Percentiles rank a stretch among this genome's conserved stretches.
Evolutionary conservation across 345 rosid genomes (phyloP).

Genomic region (Acer negundo): DNA sequence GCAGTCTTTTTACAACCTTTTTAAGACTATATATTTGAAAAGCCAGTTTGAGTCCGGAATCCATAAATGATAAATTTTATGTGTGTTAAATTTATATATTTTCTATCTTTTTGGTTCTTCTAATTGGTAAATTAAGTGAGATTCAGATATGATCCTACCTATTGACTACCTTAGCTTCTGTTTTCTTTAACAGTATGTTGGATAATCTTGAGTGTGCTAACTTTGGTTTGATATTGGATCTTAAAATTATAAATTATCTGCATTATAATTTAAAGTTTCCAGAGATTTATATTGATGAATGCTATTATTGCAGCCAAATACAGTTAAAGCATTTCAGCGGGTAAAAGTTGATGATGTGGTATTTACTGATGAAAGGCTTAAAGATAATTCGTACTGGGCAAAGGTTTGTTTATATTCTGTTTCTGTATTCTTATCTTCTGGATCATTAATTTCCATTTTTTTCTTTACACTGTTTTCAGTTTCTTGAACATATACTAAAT

Average conservation of each 20-base stretch:
- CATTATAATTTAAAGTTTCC: background rate
- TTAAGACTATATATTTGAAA: background rate
- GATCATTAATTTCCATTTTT: background rate
- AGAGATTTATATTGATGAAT: constrained; percentile 5
- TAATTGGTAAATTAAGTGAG: background rate
- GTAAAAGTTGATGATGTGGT: constrained; percentile 72
- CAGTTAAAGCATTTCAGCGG: constrained; percentile 70
- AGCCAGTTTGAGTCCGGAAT: background rate
- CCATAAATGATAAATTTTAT: background rate
- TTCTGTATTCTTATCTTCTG: background rate
- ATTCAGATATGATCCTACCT: background rate
- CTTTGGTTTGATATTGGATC: background rate
- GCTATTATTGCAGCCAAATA: constrained; percentile 58
- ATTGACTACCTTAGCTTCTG: background rate
- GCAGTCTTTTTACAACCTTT: background rate
- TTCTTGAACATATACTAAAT: constrained; percentile 3
- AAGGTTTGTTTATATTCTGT: constrained; percentile 48
- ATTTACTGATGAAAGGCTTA: constrained; percentile 68
- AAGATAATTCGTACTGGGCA: constrained; percentile 94
- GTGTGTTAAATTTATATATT: background rate
- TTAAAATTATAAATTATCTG: background rate
- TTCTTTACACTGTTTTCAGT: background rate
- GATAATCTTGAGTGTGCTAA: background rate
- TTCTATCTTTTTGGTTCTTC: background rate
- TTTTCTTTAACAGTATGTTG: background rate